phyloP scores from a whole-genome alignment of 305 asterid species.

The Fraxinus floribunda region DNA sequence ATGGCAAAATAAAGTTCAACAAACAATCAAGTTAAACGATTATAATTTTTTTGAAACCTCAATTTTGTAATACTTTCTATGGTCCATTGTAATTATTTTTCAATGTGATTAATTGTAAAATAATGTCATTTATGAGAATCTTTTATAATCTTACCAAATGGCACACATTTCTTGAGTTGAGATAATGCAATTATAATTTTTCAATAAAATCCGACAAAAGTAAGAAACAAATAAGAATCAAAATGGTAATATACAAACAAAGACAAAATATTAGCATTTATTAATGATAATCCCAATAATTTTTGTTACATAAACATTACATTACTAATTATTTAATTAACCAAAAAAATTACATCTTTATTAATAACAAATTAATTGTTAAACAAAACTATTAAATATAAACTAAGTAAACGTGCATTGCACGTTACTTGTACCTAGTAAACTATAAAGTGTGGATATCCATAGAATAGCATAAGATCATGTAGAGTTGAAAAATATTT shows the following conservation, averaged over 20 bases:
- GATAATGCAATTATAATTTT: not conserved
- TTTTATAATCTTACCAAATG: not conserved
- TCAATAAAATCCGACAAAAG: not conserved
- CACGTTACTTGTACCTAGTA: too few relatives aligned
- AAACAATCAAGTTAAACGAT: not conserved
- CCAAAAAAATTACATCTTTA: too few relatives aligned
- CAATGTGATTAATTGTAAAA: not conserved
- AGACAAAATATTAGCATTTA: not conserved
- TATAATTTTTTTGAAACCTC: not conserved
- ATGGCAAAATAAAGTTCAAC: not conserved
- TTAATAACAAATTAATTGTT: too few relatives aligned
- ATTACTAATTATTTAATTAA: too few relatives aligned
- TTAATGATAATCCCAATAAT: not conserved
- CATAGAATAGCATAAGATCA: too few relatives aligned
- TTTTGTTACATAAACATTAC: too few relatives aligned
- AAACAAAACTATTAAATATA: too few relatives aligned
- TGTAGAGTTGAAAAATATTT: too few relatives aligned
- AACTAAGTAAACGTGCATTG: too few relatives aligned
- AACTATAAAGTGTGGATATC: too few relatives aligned
- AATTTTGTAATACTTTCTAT: too few relatives aligned
- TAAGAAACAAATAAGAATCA: not conserved
- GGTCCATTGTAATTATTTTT: too few relatives aligned
- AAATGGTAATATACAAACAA: not conserved
- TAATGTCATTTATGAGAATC: not conserved
- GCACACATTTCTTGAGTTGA: not conserved